A percentile compares a stretch with the other conserved stretches of the same genome.
phyloP scores from a whole-genome alignment of 2,329 filamentous ascomycete species.

The Aspergillus sp. region DNA sequence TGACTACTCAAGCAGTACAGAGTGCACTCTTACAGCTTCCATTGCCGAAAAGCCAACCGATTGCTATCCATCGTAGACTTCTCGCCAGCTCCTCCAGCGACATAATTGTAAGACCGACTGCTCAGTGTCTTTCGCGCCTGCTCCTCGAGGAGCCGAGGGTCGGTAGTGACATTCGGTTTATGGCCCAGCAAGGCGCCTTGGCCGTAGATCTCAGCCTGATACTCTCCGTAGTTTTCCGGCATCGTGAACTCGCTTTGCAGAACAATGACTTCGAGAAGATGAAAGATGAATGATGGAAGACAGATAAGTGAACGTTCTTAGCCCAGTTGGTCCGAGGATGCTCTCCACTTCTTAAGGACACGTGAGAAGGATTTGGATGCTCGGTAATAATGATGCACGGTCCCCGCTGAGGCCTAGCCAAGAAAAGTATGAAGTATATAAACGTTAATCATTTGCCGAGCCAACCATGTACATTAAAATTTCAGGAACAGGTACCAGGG shows the following conservation, averaged over 20 bases:
- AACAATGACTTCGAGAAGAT: neutral
- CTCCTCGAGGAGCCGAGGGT: constrained; percentile 61
- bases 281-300: neutral
- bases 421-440: neutral
- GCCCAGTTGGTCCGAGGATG: neutral
- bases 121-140: constrained; percentile 58
- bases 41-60: constrained; percentile 59
- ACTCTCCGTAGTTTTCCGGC: constrained; percentile 49
- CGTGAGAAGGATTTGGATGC: neutral
- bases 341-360: constrained; percentile 5
- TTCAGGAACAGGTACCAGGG: neutral
- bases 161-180: constrained; percentile 60
- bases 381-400: neutral
- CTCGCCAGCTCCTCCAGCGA: constrained; percentile 66
- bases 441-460: neutral
- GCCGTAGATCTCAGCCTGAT: constrained; percentile 56
- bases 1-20: neutral
- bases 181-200: constrained; percentile 56
- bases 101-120: constrained; percentile 61
- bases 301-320: neutral
- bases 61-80: constrained; percentile 65
- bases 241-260: constrained; percentile 22
- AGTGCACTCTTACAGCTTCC: constrained; percentile 43
- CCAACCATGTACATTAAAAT: neutral
- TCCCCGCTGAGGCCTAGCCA: neutral